These are phyloP conservation scores for Adiantum capillusveneris DNA, from an alignment of 75 land plant genomes.

Conservation along the genomic window DNA sequence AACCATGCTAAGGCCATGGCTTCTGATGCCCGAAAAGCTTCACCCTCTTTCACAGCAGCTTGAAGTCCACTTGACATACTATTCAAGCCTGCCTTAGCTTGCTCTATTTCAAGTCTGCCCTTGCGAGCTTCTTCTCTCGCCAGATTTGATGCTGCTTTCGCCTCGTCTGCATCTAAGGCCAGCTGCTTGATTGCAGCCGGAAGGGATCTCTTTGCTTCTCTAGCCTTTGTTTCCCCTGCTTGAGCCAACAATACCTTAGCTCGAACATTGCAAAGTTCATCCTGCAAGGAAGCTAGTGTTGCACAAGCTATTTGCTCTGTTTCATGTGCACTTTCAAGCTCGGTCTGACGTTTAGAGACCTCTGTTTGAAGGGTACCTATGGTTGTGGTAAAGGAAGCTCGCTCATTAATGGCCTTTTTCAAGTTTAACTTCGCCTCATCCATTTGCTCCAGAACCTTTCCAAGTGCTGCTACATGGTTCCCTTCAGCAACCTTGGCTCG, in stretches of 20 bases:
- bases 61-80: constrained; percentile 37
- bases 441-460: neutral
- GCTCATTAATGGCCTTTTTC: neutral
- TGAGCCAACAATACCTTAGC: neutral
- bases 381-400: neutral
- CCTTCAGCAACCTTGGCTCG: too few species aligned
- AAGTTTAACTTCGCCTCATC: constrained; percentile 1
- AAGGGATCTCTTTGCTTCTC: constrained; percentile 2
- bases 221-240: constrained; percentile 5
- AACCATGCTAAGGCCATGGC: constrained; percentile 47
- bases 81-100: constrained; percentile 25
- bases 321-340: neutral
- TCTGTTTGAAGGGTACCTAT: neutral
- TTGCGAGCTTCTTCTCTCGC: constrained; percentile 39
- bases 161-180: constrained; percentile 39
- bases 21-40: constrained; percentile 58
- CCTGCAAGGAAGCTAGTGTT: constrained; percentile 3
- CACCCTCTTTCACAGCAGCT: constrained; percentile 56
- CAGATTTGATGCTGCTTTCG: constrained; percentile 29
- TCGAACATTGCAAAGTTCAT: constrained; percentile 2
- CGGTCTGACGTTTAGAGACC: neutral
- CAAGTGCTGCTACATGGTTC: too few species aligned
- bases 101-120: constrained; percentile 37
- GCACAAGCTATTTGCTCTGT: constrained; percentile 5
- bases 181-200: constrained; percentile 6